Base-by-base conservation (phyloP, 306 rosid genomes). In the apple (Malus domestica) region DNA sequence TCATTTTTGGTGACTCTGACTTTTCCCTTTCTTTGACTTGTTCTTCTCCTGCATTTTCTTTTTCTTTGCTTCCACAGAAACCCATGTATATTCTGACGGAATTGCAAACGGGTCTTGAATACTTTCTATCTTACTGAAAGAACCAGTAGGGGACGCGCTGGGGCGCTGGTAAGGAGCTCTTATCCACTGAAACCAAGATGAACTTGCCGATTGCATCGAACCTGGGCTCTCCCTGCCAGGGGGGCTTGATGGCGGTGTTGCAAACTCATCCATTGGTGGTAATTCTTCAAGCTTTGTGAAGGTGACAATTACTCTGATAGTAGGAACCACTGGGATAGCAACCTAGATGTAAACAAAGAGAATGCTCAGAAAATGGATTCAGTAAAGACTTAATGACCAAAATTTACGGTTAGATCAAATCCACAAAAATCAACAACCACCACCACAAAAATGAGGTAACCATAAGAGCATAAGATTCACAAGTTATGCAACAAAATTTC, bases 141-240 rank as follows among this genome's bases (percentile, higher is more conserved):
- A 91, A 77, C 88, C 77, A 61, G 86, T 23, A 1, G 89, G 32
- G 0, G 88, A 90, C 20, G 91, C 72, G 78, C 88, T 80, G 12
- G 97, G 76, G 13, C 96, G 90, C 59, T 83, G 87, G 82, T 89
- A 96, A 16, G 99, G 98, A 54, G 92, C 96, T 79, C 88, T 90
- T 57, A 92, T 92, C 99, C 99, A 96, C 87, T 92, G 98, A 87
- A 92, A 92, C 99, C 98, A 96, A 74, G 99, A 94, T 1, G 97
- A 88, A 68, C 89, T 79, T 0, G 93, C 79, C 57, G 79, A 72
- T 16, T 81, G 66, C 25, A 84, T 45, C 19, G 25, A 68, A 3
- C 84, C 65, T 5, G 97, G 98, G 84, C 97, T 95, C 82, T 89
- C 93, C 77, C 75, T 86, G 77, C 84, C 89, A 6, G 88, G 72